phyloP scores from a whole-genome alignment of 1,284 basidiomycete species.

The Taiwanofungus camphoratus region DNA sequence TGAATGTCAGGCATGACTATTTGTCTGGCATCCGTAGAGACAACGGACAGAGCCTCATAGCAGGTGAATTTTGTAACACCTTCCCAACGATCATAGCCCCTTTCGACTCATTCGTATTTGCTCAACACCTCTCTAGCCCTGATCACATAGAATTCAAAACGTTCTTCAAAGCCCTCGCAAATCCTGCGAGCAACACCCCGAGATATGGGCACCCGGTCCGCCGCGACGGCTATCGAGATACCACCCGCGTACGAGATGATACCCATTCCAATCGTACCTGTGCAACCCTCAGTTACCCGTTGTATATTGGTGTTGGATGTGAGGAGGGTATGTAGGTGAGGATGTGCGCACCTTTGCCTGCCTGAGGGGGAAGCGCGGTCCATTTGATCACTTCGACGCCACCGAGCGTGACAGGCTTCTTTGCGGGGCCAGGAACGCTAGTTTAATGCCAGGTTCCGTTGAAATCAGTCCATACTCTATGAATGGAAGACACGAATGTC shows the following conservation, averaged over 20 bases:
- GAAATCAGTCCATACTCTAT: neutral
- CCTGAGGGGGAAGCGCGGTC: conserved; percentile 27
- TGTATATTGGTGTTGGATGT: neutral
- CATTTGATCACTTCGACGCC: conserved; percentile 24
- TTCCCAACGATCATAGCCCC: too few relatives aligned
- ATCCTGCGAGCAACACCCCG: conserved; percentile 20
- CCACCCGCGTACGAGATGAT: conserved; percentile 28
- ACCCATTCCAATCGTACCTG: conserved; percentile 25
- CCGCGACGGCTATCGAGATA: conserved; percentile 22
- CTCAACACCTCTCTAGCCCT: conserved; percentile 22
- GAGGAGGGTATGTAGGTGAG: neutral
- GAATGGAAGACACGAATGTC: too few relatives aligned
- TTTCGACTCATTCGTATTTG: too few relatives aligned
- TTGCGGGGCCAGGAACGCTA: conserved; percentile 26
- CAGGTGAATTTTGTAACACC: too few relatives aligned
- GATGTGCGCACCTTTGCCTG: conserved; percentile 23
- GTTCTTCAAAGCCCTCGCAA: conserved; percentile 22
- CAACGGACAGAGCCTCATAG: too few relatives aligned
- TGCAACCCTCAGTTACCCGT: too few relatives aligned
- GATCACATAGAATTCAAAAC: conserved; percentile 23
- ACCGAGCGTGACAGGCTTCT: conserved; percentile 21
- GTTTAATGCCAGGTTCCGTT: neutral
- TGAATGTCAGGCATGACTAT: too few relatives aligned
- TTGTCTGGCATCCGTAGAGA: too few relatives aligned
- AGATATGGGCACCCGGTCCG: conserved; percentile 20